These are phyloP conservation scores for Boletus barrowsii DNA, from an alignment of 768 basidiomycete species.

Conservation along the genomic window DNA sequence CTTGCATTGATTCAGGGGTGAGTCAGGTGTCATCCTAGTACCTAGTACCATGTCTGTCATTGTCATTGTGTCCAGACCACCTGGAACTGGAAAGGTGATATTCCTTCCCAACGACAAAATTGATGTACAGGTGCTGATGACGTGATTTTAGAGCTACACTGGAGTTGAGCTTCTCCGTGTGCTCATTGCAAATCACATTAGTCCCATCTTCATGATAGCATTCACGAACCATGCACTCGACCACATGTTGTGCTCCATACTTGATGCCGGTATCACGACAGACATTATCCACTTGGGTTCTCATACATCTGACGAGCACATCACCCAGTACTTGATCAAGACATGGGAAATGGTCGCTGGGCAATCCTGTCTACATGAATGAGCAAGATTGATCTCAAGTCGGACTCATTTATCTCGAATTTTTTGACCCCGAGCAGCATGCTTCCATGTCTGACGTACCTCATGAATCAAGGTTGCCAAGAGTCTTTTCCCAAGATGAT, in stretches of 20 bases:
- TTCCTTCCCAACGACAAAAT: not conserved
- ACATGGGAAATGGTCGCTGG: conserved; percentile 47
- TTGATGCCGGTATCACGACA: conserved; percentile 61
- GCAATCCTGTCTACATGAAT: conserved; percentile 41
- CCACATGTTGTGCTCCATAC: conserved; percentile 61
- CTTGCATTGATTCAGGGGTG: conserved; percentile 73
- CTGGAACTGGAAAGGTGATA: conserved; percentile 72
- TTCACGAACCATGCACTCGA: conserved; percentile 83
- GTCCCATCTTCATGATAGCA: conserved; percentile 56
- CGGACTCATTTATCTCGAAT: conserved; percentile 41
- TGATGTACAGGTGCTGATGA: not conserved
- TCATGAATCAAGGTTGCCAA: conserved; percentile 39
- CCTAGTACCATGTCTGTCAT: not conserved
- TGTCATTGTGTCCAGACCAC: conserved; percentile 45
- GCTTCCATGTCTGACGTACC: conserved; percentile 44
- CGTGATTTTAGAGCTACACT: conserved; percentile 52
- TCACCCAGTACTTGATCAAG: conserved; percentile 60
- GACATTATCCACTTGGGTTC: conserved; percentile 68
- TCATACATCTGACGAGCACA: conserved; percentile 57
- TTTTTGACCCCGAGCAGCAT: conserved; percentile 48
- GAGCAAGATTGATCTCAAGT: conserved; percentile 29
- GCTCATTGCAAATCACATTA: conserved; percentile 49
- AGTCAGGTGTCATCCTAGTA: conserved; percentile 9
- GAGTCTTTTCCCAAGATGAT: conserved; percentile 14
- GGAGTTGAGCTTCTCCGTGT: conserved; percentile 69